Percentiles rank a stretch among this genome's conserved stretches.
Conservation (phyloP, 2,329 filamentous ascomycete genomes). For the Aureobasidium subglaciale region DNA sequence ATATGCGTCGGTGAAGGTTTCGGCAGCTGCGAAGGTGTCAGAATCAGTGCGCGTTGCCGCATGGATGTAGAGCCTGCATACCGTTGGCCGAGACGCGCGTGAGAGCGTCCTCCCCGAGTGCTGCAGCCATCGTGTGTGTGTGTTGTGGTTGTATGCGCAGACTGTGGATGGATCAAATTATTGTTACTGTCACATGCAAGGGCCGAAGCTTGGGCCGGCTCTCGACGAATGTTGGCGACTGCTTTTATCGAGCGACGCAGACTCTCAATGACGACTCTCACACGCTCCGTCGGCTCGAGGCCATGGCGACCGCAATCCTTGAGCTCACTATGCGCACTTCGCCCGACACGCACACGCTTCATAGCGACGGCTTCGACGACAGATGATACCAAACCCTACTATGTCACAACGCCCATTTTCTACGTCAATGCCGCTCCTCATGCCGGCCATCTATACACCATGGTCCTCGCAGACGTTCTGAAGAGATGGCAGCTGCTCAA, state of each 20-base stretch:
- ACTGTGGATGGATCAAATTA: background rate
- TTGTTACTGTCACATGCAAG: conserved; percentile 8
- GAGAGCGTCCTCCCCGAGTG: conserved; percentile 15
- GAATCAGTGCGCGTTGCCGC: background rate
- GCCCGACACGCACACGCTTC: background rate
- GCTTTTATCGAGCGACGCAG: background rate
- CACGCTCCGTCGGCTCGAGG: conserved; percentile 24
- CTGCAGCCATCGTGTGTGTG: background rate
- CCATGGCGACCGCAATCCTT: conserved; percentile 32
- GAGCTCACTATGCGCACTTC: conserved; percentile 18
- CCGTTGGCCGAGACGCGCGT: conserved; percentile 18
- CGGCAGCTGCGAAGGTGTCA: conserved; percentile 45
- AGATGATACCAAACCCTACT: conserved; percentile 65
- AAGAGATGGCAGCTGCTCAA: conserved; percentile 84
- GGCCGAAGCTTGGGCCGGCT: conserved; percentile 5
- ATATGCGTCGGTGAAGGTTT: conserved; percentile 64
- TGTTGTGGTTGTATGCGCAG: background rate
- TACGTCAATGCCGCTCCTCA: conserved; percentile 99
- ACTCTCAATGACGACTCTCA: conserved; percentile 25
- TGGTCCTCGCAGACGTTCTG: conserved; percentile 82
- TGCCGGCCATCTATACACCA: conserved; percentile 88
- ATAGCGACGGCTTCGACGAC: conserved; percentile 16
- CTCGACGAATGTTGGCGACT: background rate
- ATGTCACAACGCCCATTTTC: conserved; percentile 94
- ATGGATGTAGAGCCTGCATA: background rate